These are phyloP conservation scores for Maudiozyma pseudohumilis DNA, from an alignment of 805 yeast species.

Conservation along the genomic window DNA sequence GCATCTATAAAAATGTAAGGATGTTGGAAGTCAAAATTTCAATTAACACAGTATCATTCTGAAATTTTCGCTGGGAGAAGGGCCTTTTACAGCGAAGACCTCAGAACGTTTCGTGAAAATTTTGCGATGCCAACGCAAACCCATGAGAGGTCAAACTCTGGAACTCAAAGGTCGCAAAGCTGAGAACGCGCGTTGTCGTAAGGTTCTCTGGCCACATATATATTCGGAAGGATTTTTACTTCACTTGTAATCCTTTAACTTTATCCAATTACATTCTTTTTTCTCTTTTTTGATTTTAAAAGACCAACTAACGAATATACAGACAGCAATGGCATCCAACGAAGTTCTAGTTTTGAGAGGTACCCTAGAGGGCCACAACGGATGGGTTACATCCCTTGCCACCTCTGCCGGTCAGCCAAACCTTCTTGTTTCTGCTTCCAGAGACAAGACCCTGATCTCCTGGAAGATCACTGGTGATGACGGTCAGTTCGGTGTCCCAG, in stretches of 20 bases:
- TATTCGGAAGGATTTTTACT: background rate
- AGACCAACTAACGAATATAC: slow-evolving; percentile 7
- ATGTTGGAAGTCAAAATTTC: background rate
- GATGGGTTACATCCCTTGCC: slow-evolving; percentile 98
- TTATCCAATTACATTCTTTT: background rate
- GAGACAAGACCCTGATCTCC: slow-evolving; percentile 97
- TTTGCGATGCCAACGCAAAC: slow-evolving; percentile 11
- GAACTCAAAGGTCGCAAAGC: background rate
- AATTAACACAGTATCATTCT: slow-evolving; percentile 12
- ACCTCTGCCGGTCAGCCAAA: slow-evolving; percentile 98
- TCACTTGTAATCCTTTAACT: background rate
- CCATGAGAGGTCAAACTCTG: background rate
- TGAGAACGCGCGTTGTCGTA: background rate
- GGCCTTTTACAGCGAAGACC: slow-evolving; percentile 13
- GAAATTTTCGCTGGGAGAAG: slow-evolving; percentile 10
- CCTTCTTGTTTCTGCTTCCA: slow-evolving; percentile 93
- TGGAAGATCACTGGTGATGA: slow-evolving; percentile 97
- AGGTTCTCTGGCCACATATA: background rate
- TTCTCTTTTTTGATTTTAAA: background rate
- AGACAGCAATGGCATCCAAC: slow-evolving; percentile 50
- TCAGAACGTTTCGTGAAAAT: slow-evolving; percentile 20
- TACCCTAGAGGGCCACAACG: slow-evolving; percentile 94
- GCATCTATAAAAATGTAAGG: too few relatives aligned
- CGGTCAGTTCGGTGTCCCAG: slow-evolving; percentile 95
- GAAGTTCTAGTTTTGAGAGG: slow-evolving; percentile 99